Conservation (phyloP, 164 flowering plant genomes). For the Tetrastigma voinierianum region DNA sequence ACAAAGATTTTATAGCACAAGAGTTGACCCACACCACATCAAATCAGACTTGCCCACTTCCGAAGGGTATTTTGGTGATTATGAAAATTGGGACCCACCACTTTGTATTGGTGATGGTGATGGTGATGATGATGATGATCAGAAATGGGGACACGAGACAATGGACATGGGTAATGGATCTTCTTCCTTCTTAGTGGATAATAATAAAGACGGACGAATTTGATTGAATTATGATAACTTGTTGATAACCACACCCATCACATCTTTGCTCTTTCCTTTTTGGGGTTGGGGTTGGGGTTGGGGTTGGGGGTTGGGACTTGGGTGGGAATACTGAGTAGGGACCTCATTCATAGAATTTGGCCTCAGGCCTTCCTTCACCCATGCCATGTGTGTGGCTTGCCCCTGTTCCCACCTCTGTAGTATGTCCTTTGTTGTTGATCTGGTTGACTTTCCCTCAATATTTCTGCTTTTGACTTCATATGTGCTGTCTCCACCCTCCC, state of each 20-base stretch:
- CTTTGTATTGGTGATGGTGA: background rate
- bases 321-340: too few relatives aligned
- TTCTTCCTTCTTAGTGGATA: background rate
- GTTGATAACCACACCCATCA: background rate
- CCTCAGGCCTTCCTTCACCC: background rate
- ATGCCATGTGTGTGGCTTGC: background rate
- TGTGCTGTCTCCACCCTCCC: too few relatives aligned
- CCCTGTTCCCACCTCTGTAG: too few relatives aligned
- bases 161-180: too few relatives aligned
- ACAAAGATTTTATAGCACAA: background rate
- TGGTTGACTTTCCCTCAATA: background rate
- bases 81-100: background rate
- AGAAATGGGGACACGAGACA: background rate
- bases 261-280: background rate
- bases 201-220: slow-evolving; percentile 4
- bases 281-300: background rate
- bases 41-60: slow-evolving; percentile 15
- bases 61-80: slow-evolving; percentile 26
- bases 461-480: background rate
- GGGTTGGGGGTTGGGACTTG: too few relatives aligned
- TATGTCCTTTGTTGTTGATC: too few relatives aligned
- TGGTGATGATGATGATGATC: background rate
- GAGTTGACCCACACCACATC: slow-evolving; percentile 14
- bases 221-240: slow-evolving; percentile 18
- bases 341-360: background rate